phyloP scores from a whole-genome alignment of 176 grass and related monocot species.

The Lolium multiflorum region DNA sequence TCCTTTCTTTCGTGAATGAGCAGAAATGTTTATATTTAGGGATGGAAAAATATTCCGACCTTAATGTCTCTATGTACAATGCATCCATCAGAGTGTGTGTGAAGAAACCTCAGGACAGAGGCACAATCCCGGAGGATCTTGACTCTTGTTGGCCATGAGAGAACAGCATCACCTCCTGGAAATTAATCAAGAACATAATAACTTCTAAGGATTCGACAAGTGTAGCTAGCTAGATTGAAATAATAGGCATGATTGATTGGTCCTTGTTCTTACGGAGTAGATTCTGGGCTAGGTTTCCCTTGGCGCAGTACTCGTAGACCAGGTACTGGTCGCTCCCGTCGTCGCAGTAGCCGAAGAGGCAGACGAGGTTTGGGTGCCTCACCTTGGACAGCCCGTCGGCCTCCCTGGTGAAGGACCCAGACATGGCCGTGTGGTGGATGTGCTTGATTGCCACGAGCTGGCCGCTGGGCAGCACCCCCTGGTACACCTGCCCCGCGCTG shows the following conservation, averaged over 20 bases:
- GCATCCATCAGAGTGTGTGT: slow-evolving; percentile 69
- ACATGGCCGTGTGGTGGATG: slow-evolving; percentile 56
- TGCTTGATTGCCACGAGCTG: slow-evolving; percentile 73
- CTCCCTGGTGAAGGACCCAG: slow-evolving; percentile 55
- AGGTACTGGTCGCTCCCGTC: slow-evolving; percentile 63
- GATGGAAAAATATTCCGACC: slow-evolving; percentile 25
- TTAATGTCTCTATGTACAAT: slow-evolving; percentile 79
- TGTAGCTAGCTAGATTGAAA: not conserved
- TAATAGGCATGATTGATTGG: not conserved
- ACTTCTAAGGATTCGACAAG: not conserved
- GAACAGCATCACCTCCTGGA: slow-evolving; percentile 50
- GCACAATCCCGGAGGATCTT: slow-evolving; percentile 66
- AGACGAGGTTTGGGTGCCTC: slow-evolving; percentile 62
- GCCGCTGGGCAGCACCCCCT: slow-evolving; percentile 67
- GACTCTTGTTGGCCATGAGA: slow-evolving; percentile 63
- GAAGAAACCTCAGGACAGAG: slow-evolving; percentile 66
- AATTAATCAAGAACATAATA: not conserved
- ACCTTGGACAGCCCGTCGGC: slow-evolving; percentile 66
- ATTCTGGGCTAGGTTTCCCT: slow-evolving; percentile 67
- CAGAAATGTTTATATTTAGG: not conserved
- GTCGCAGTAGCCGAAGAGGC: slow-evolving; percentile 74
- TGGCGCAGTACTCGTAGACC: slow-evolving; percentile 66
- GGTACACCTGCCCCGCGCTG: slow-evolving; percentile 66
- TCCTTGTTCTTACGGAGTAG: slow-evolving; percentile 49
- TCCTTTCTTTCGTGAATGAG: not conserved